phyloP scores from a whole-genome alignment of 768 basidiomycete genomes.

The Boletus sp. region DNA sequence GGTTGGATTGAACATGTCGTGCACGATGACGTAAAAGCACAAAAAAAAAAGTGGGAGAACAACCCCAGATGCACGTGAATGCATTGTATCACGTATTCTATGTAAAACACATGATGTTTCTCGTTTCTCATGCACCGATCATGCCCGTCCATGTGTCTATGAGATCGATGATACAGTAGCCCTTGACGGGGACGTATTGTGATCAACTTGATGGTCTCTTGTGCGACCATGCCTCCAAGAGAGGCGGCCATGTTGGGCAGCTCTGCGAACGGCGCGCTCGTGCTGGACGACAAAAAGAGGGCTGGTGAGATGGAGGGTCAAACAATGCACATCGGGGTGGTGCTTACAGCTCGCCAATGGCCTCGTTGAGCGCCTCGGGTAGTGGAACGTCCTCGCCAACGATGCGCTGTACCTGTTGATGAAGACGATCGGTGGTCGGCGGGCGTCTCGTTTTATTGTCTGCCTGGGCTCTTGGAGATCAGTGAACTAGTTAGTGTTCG shows the following conservation, averaged over 20 bases:
- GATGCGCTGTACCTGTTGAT: conserved; percentile 46
- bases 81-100: not conserved
- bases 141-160: conserved; percentile 77
- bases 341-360: conserved; percentile 77
- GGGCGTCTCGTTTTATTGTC: conserved; percentile 80
- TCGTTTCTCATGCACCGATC: conserved; percentile 33
- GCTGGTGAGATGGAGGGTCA: not conserved
- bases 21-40: not conserved
- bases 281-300: conserved; percentile 40
- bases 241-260: conserved; percentile 93
- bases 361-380: conserved; percentile 54
- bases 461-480: conserved; percentile 53
- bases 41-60: no score
- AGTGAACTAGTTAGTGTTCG: conserved; percentile 3
- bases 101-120: no score
- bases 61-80: not conserved
- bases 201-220: conserved; percentile 97
- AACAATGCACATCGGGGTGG: conserved; percentile 14
- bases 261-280: conserved; percentile 77
- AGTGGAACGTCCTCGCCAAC: conserved; percentile 50
- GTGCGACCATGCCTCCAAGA: conserved; percentile 90
- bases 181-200: conserved; percentile 90
- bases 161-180: conserved; percentile 82
- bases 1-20: no score
- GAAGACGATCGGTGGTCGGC: conserved; percentile 53